Evolutionary conservation across 805 yeast genomes (phyloP).

Genomic region (Teunomyces kruisii): DNA sequence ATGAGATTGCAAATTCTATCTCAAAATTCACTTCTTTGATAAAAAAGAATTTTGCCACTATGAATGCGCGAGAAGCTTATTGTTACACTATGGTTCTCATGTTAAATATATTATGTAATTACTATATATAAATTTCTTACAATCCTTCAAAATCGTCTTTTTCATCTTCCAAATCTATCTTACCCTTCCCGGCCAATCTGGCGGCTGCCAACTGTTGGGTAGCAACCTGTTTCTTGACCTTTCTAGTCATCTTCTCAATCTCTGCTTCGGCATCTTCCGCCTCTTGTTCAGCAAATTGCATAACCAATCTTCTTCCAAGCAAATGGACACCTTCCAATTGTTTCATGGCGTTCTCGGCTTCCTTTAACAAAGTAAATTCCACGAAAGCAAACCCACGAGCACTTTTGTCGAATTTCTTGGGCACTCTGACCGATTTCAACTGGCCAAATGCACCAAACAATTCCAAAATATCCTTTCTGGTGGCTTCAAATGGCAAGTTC

Average conservation of each 20-base stretch:
- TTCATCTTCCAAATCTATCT: conserved; percentile 64
- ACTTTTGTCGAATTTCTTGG: conserved; percentile 90
- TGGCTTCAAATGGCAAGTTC: conserved; percentile 95
- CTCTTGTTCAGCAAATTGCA: conserved; percentile 87
- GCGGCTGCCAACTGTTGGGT: conserved; percentile 70
- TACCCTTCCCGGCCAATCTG: conserved; percentile 70
- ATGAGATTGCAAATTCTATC: not conserved
- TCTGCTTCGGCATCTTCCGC: conserved; percentile 85
- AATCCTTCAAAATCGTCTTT: conserved; percentile 34
- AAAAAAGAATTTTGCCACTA: not conserved
- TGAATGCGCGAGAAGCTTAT: too few species aligned
- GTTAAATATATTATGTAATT: not conserved
- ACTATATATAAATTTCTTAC: not conserved
- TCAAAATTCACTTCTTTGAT: not conserved
- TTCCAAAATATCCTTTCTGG: conserved; percentile 89
- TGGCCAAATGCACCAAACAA: conserved; percentile 94
- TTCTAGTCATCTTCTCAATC: conserved; percentile 84
- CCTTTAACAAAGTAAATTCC: conserved; percentile 79
- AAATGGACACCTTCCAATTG: conserved; percentile 95
- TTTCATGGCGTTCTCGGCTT: conserved; percentile 92
- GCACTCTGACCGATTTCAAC: conserved; percentile 90
- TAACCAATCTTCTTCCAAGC: conserved; percentile 88
- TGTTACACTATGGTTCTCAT: not conserved
- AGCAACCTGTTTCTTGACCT: conserved; percentile 79
- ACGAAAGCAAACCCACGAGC: conserved; percentile 99